phyloP scores from a whole-genome alignment of 1,284 basidiomycete species.

The Ceratobasidium sp. region DNA sequence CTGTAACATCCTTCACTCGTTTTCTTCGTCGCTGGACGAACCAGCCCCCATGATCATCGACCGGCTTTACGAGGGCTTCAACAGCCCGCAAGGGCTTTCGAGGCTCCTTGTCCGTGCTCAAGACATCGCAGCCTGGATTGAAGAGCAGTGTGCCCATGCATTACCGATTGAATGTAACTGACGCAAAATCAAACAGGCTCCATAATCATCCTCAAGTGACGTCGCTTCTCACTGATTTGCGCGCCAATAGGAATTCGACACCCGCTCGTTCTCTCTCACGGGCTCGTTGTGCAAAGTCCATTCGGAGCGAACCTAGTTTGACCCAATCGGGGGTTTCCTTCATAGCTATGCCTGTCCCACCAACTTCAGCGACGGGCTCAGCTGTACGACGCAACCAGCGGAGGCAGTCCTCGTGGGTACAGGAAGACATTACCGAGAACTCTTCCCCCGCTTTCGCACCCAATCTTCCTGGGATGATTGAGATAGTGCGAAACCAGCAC shows the following conservation, averaged over 20 bases:
- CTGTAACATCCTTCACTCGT: neutral
- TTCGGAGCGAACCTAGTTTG: neutral
- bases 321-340: neutral
- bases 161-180: neutral
- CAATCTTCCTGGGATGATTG: neutral
- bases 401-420: neutral
- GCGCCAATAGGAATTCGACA: neutral
- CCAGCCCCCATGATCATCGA: neutral
- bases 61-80: neutral
- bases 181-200: neutral
- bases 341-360: neutral
- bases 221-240: neutral
- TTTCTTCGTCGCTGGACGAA: neutral
- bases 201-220: neutral
- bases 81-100: neutral
- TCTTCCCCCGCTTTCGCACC: neutral
- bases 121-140: neutral
- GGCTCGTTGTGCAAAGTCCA: neutral
- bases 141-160: neutral
- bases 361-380: neutral
- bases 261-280: neutral
- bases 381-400: neutral
- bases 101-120: neutral
- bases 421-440: neutral
- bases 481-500: neutral